Evolutionary conservation across 2,329 filamentous ascomycete genomes (phyloP), one percentile per base, ranked within the genome.

Genomic region (Arthroderma sp.): DNA sequence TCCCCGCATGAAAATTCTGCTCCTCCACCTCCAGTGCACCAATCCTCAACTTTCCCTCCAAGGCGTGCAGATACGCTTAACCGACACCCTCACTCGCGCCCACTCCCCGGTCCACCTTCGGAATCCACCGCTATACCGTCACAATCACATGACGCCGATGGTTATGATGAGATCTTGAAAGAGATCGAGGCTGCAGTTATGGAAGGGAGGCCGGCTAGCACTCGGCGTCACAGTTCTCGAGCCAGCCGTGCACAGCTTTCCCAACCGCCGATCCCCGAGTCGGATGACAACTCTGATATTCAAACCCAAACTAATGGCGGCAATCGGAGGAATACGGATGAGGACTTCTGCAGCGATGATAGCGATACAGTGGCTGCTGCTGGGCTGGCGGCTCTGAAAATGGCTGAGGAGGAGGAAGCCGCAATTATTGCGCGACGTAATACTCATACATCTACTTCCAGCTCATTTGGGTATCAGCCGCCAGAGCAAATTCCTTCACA

Each of bases 301-400:
- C 66, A 68, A 33, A 64, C 61, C 0, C 66, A 70, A 45, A 65
- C 67, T 1, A 77, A 80, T 52, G 62, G 61, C 6, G 72, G 70
- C 2, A 66, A 67, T 49, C 57, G 69, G 57, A 57, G 65, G 50
- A 56, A 65, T 4, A 69, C 68, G 4, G 66, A 62, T 3, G 59
- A 62, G 1, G 66, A 65, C 48, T 65, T 66, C 4, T 73, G 72
- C 53, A 71, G 71, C 50, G 83, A 89, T 44, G 86, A 93, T 41
- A 93, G 86, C 57, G 89, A 96, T 57, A 79, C 83, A 0, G 89
- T 95, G 61, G 89, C 83, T 15, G 80, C 83, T 34, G 85, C 85
- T 48, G 89, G 91, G 10, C 67, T 93, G 42, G 76, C 84, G 58
- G 87, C 87, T 52, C 78, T 96, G 74, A 79, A 80, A 47, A 78